A percentile compares a stretch with the other conserved stretches of the same genome.
Conservation (phyloP, 2,329 filamentous ascomycete genomes). For the Pseudocercospora eumusae region DNA sequence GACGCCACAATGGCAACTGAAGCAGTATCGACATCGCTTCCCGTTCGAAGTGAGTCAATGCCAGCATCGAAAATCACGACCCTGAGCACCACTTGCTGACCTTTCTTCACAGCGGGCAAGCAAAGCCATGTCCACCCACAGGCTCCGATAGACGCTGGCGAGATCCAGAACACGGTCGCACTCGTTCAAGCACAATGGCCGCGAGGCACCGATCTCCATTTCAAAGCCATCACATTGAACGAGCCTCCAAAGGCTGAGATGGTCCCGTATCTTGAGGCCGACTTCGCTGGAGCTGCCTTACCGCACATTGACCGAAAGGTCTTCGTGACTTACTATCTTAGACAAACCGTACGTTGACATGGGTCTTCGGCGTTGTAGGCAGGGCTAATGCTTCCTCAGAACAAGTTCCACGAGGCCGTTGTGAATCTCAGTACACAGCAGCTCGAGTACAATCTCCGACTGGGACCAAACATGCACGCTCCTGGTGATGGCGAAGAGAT, state of each 20-base stretch:
- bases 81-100: not conserved
- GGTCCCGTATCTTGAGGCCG: conserved; percentile 38
- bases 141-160: conserved; percentile 58
- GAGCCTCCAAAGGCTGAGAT: conserved; percentile 40
- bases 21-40: conserved; percentile 28
- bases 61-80: not conserved
- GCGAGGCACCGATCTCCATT: conserved; percentile 56
- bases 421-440: conserved; percentile 34
- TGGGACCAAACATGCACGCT: conserved; percentile 31
- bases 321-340: conserved; percentile 56
- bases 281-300: conserved; percentile 40
- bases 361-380: too few species aligned
- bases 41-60: conserved; percentile 21
- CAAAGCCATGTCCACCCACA: conserved; percentile 54
- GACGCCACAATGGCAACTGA: conserved; percentile 24
- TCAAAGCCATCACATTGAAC: conserved; percentile 62
- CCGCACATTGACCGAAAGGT: conserved; percentile 54
- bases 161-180: conserved; percentile 56
- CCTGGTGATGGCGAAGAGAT: not conserved
- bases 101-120: conserved; percentile 21
- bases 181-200: conserved; percentile 60
- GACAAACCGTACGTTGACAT: conserved; percentile 57
- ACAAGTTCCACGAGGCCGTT: conserved; percentile 54
- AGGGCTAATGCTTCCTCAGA: not conserved
- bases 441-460: conserved; percentile 32